Evolutionary conservation across 768 basidiomycete genomes (phyloP), one percentile per base, ranked within the genome.

Genomic region (Lactarius pseudohatsudake): DNA sequence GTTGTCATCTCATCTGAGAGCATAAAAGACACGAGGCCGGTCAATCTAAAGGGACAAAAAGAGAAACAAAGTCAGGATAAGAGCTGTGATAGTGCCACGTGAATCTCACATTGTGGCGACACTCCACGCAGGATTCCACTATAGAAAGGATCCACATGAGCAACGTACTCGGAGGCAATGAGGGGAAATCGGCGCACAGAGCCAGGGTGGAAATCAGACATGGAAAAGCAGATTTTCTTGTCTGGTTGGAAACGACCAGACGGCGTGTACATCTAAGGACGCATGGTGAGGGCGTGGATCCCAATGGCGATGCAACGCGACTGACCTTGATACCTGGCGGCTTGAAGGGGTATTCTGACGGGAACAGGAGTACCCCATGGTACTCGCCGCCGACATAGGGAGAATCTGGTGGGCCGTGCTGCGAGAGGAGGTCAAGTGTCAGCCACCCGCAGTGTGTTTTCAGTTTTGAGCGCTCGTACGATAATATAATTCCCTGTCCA

Each of bases 41-140:
- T 98, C 71, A 96, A 82, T 77, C 94, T 96, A 66, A 63, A 47
- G 57, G 15, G 55, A 55, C 66, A 55, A 28, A 64, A 57, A 40
- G 57, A 26, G 66, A 69, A 58, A 71, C 70, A 32, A 36, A 50
- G 41, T 59, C 59, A 65, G 57, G 61, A 65, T 30, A 64, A 69
- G 22, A 67, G 22, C 22, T 9, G 50, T 47, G 58, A 70, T 64
- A 36, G 36, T 18, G 58, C n/a, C 16, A 64, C 47, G 28, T 13
- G 34, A 59, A 50, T 64, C 91, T 76, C 75, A 92, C 92, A 96
- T 96, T 15, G 94, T 96, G 26, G 92, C 90, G 13, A 96, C 92
- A 72, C 91, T 93, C 94, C 94, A 96, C 1, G 94, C 92, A 7
- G 94, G 94, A 76, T 95, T 95, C 94, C 94, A 95, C 91, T 94